These are phyloP conservation scores for Herpetomonas samuelpessoai DNA, from an alignment of 208 protist species.

Conservation along the genomic window DNA sequence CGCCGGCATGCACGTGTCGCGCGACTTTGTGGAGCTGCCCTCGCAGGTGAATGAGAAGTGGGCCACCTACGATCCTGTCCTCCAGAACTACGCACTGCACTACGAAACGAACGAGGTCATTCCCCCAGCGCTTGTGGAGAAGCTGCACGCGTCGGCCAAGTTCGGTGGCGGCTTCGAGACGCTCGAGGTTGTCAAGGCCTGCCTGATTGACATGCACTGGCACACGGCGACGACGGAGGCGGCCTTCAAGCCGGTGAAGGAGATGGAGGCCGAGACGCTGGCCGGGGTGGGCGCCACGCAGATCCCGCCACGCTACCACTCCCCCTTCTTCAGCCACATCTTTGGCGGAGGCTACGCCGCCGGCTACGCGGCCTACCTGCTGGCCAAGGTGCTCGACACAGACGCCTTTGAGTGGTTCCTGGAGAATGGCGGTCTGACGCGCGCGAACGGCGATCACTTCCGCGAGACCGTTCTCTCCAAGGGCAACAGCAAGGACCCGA, in stretches of 20 bases:
- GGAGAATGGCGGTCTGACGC: constrained; percentile 49
- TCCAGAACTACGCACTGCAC: constrained; percentile 57
- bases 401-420: constrained; percentile 70
- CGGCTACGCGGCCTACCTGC: constrained; percentile 77
- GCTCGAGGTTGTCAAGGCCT: constrained; percentile 54
- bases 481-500: constrained; percentile 48
- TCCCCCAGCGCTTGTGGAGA: constrained; percentile 37
- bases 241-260: constrained; percentile 19
- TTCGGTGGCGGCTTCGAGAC: constrained; percentile 41
- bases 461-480: constrained; percentile 63
- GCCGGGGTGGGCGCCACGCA: constrained; percentile 16
- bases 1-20: constrained; percentile 57
- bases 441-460: constrained; percentile 59
- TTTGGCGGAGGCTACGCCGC: constrained; percentile 74
- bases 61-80: constrained; percentile 45
- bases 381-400: constrained; percentile 66
- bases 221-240: constrained; percentile 39
- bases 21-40: constrained; percentile 80
- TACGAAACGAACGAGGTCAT: constrained; percentile 56
- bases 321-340: constrained; percentile 63
- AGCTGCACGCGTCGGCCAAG: constrained; percentile 34
- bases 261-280: constrained; percentile 37
- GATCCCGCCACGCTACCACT: constrained; percentile 45
- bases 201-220: constrained; percentile 54
- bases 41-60: constrained; percentile 87